A percentile compares a stretch with the other conserved stretches of the same genome.
These are phyloP conservation scores for Bothriochloa decipiens DNA, from an alignment of 176 grass and related monocot species.

Conservation along the genomic window DNA sequence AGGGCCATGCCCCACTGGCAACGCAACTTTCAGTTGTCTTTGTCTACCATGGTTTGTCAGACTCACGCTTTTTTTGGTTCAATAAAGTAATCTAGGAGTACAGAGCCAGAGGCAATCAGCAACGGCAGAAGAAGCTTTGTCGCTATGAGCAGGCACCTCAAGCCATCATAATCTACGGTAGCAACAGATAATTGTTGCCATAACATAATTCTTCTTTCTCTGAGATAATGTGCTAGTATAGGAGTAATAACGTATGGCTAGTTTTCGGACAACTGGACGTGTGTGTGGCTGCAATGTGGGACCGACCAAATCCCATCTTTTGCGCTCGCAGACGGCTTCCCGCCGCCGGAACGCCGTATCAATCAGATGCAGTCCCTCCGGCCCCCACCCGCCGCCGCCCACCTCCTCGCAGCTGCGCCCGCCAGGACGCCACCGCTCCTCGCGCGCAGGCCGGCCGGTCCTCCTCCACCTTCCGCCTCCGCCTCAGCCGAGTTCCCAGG, in stretches of 20 bases:
- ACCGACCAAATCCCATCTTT: neutral
- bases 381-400: neutral
- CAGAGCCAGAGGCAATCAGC: too few relatives aligned
- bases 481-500: constrained; percentile 38
- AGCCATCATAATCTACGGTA: too few relatives aligned
- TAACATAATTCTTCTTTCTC: too few relatives aligned
- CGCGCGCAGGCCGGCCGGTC: neutral
- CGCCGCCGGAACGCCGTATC: neutral
- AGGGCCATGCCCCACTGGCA: too few relatives aligned
- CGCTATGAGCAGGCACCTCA: too few relatives aligned
- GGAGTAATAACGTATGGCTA: neutral
- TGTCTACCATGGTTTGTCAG: too few relatives aligned
- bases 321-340: constrained; percentile 17
- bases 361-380: constrained; percentile 7
- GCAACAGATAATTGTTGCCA: neutral
- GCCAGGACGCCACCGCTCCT: neutral
- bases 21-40: too few relatives aligned
- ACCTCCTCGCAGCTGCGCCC: neutral
- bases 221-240: constrained; percentile 19
- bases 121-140: too few relatives aligned
- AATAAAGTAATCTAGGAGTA: too few relatives aligned
- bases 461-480: constrained; percentile 24
- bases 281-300: neutral
- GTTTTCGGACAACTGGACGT: neutral
- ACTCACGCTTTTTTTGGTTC: too few relatives aligned